phyloP scores from a whole-genome alignment of 805 yeast species.

The Nematodospora valgi region DNA sequence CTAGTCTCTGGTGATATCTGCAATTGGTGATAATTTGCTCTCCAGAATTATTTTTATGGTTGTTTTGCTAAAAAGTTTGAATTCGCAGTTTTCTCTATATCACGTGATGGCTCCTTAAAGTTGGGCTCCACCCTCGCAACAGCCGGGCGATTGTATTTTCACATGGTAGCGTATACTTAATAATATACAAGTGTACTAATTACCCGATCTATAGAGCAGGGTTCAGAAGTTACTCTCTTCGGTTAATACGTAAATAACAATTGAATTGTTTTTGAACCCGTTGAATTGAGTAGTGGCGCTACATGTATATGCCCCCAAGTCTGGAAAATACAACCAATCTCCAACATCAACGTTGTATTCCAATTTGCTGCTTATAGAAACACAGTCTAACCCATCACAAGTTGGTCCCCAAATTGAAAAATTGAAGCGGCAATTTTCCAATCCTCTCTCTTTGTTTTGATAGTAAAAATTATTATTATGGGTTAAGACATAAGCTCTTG shows the following conservation, averaged over 20 bases:
- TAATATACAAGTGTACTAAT: too few relatives aligned
- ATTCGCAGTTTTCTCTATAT: too few relatives aligned
- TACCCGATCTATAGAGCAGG: too few relatives aligned
- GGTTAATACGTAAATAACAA: conserved; percentile 61
- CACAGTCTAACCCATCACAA: conserved; percentile 93
- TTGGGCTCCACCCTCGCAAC: too few relatives aligned
- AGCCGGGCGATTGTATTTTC: too few relatives aligned
- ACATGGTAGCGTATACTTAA: too few relatives aligned
- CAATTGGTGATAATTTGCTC: too few relatives aligned
- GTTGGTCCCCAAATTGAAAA: conserved; percentile 98
- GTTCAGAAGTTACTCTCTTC: too few relatives aligned
- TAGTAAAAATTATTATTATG: conserved; percentile 48
- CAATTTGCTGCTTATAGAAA: conserved; percentile 51
- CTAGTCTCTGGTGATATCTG: too few relatives aligned
- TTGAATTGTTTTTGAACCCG: conserved; percentile 68
- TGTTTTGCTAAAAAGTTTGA: too few relatives aligned
- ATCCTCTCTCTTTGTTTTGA: conserved; percentile 16
- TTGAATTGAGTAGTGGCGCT: conserved; percentile 92
- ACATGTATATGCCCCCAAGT: conserved; percentile 87
- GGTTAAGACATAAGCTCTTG: conserved; percentile 63
- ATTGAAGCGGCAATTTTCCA: conserved; percentile 12
- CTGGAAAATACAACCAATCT: conserved; percentile 86
- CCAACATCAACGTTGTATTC: conserved; percentile 69
- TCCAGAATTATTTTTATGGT: too few relatives aligned
- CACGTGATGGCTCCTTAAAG: too few relatives aligned